Base-by-base conservation (phyloP, 1,284 basidiomycete species). In the Pseudozyma thailandica region DNA sequence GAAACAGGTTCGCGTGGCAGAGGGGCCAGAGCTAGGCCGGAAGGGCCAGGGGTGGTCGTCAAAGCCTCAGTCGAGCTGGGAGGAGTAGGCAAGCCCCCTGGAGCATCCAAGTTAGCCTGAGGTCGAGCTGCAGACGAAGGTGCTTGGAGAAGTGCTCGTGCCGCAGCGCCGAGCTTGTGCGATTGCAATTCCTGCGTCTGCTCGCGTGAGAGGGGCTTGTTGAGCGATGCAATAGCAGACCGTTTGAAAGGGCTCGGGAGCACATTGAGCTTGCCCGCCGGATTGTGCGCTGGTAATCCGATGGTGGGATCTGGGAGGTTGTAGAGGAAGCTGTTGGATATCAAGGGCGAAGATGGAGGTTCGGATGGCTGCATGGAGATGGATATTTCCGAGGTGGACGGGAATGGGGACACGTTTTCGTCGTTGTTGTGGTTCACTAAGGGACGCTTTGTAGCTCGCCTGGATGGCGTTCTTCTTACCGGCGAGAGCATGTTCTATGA, bases 271-370 rank as follows among this genome's bases (percentile, higher is more conserved):
- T 28, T 49, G 23, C 31, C 20, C 16, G 37, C 8, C 25, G 30
- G 12, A 3, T 50, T 18, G 1, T 46, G 33, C 20, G 31, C 15
- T 15, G 59, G 52, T 10, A 71, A 39, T 26, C 51, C 51, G 38
- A 64, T 21, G 9, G 68, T 71, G 5, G 68, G 68, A 23, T 71
- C 68, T 6, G 68, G 68, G 18, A 71, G 37, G 41, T 64, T 71
- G 68, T 71, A 71, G 37, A 71, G 61, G 30, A 64, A 59, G 53
- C 57, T 64, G 42, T 71, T 71, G 33, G 55, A 55, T 39, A 59
- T 26, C 9, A 71, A 61, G 1, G 68, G 68, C 4, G 68, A 71
- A 1, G 60, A 64, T 2, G 52, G 55, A 1, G 50, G 59, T 31
- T 70, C 54, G 23, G 35, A 43, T 8, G 39, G 57, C 12, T 61